Evolutionary conservation across 805 yeast species (phyloP), one percentile per base, ranked within the genome.

Genomic region (Candida vaughaniae): DNA sequence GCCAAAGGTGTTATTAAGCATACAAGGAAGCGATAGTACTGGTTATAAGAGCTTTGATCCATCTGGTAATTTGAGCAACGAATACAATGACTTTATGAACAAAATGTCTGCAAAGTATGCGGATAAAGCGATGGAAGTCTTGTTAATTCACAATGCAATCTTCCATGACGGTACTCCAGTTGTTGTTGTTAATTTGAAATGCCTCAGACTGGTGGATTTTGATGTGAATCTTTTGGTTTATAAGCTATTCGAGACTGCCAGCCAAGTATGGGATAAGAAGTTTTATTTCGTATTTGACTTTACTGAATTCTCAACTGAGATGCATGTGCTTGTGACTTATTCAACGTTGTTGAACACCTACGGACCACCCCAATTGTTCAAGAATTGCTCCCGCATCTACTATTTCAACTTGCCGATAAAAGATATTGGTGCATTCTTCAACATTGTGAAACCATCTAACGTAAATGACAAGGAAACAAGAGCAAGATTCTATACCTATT

Each of bases 81-180:
- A 74, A 39, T 64, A 81, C 17, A 79, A 77, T 48, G 95, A 87
- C 39, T 85, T 85, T 46, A 81, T 88, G 87, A 73, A 78, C 17
- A 80, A 78, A 38, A 73, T 79, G 59, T 67, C 87, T 0, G 63
- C 75, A 31, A 72, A 74, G 41, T 79, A 80, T 41, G 58, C 72
- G 8, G 75, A 73, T 4, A 44, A 54, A n/a, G 55, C 69, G 5
- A 51, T 64, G 16, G 76, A 75, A 11, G 48, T 60, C 10, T 64
- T 70, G 0, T 62, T 81, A 25, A 69, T 85, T 8, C 78, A 75
- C 35, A 87, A 78, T 44, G 77, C 85, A 1, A 76, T 83, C 11
- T 77, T 83, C 25, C 67, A 73, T 25, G 95, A 85, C 52, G 95
- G 95, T 10, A 60, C 77, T 0, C 95, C 93, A 1, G 70, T 80